A percentile compares a stretch with the other conserved stretches of the same genome.
Conservation (phyloP, 805 yeast species). For the Maudiozyma saulgeensis region DNA sequence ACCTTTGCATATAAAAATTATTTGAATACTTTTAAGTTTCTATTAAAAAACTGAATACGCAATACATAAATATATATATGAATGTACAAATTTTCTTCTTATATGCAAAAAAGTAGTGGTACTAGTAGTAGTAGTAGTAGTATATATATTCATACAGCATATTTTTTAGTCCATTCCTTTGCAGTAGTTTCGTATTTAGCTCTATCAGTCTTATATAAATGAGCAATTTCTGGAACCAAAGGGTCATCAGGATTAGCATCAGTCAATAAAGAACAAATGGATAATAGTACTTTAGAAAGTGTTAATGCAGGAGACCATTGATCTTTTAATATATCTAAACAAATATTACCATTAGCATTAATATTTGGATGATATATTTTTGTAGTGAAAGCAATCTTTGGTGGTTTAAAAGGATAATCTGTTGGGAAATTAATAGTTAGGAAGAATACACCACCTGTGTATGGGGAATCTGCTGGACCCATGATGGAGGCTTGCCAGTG, state of each 20-base stretch:
- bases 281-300: constrained; percentile 85
- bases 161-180: constrained; percentile 96
- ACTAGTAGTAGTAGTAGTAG: too few species aligned
- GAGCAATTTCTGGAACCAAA: constrained; percentile 96
- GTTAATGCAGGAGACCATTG: constrained; percentile 99
- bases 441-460: constrained; percentile 89
- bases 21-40: not conserved
- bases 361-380: constrained; percentile 96
- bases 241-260: constrained; percentile 99
- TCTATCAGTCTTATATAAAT: constrained; percentile 88
- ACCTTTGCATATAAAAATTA: not conserved
- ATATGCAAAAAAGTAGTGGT: not conserved
- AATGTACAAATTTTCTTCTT: too few species aligned
- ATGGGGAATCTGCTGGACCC: constrained; percentile 96
- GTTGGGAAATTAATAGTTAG: constrained; percentile 96
- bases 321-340: constrained; percentile 93
- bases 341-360: constrained; percentile 90
- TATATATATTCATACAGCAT: constrained; percentile 58
- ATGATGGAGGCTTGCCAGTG: constrained; percentile 99
- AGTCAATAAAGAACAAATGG: constrained; percentile 90
- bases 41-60: too few species aligned
- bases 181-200: constrained; percentile 94
- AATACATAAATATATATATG: too few species aligned
- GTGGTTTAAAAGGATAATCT: constrained; percentile 98
- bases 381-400: constrained; percentile 86